Conservation (phyloP, 2,329 filamentous ascomycete species). For the Dryadomyces quercivorus region DNA sequence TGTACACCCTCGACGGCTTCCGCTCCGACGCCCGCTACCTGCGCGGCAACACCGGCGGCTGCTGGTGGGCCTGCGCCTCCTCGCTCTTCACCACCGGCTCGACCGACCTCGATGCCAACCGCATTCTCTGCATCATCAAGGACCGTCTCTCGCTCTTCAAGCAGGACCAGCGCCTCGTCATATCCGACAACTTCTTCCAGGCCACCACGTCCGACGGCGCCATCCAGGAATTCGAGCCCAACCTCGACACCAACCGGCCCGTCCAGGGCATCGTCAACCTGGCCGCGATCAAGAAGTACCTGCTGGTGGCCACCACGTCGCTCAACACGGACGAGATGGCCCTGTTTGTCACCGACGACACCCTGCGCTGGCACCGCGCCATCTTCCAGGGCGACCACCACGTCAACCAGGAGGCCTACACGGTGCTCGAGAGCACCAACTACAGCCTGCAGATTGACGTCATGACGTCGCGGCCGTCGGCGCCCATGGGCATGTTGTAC, state of each 20-base stretch:
- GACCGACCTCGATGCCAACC: slow-evolving; percentile 50
- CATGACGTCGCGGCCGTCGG: slow-evolving; percentile 52
- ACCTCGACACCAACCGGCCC: slow-evolving; percentile 59
- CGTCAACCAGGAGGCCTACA: slow-evolving; percentile 77
- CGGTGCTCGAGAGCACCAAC: slow-evolving; percentile 87
- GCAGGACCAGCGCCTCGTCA: slow-evolving; percentile 64
- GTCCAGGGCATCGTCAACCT: slow-evolving; percentile 73
- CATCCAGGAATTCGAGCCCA: slow-evolving; percentile 58
- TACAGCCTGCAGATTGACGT: slow-evolving; percentile 98
- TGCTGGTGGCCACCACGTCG: slow-evolving; percentile 73
- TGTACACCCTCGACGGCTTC: slow-evolving; percentile 83
- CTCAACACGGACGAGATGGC: slow-evolving; percentile 79
- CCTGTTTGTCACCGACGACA: slow-evolving; percentile 78
- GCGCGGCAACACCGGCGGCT: slow-evolving; percentile 58
- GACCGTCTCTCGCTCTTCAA: slow-evolving; percentile 59
- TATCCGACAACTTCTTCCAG: slow-evolving; percentile 75
- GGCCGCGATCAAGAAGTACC: slow-evolving; percentile 72
- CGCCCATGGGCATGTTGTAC: slow-evolving; percentile 76
- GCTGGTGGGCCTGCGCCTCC: slow-evolving; percentile 77
- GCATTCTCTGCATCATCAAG: slow-evolving; percentile 69
- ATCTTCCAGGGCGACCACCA: slow-evolving; percentile 76
- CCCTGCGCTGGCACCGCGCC: slow-evolving; percentile 77
- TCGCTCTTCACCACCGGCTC: slow-evolving; percentile 60
- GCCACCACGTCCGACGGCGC: slow-evolving; percentile 30
- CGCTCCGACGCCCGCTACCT: slow-evolving; percentile 51